phyloP scores from a whole-genome alignment of 2,329 filamentous ascomycete species.

The Penicillium digitatum region DNA sequence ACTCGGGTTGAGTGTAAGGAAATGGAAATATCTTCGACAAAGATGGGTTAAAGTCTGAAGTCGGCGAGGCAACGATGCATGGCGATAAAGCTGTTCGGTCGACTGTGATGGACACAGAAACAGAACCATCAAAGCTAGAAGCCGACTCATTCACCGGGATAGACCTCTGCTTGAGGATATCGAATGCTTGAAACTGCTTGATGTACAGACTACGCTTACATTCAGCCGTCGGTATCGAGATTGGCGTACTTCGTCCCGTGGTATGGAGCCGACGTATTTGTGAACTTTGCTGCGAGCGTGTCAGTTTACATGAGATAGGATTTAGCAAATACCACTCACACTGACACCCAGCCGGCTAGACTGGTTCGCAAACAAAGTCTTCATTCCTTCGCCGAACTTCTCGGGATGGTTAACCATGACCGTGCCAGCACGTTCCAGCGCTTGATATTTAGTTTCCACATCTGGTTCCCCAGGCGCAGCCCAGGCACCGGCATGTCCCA shows the following conservation, averaged over 20 bases:
- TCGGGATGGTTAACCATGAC: slow-evolving; percentile 72
- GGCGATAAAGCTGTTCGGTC: slow-evolving; percentile 61
- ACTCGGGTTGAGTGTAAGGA: slow-evolving; percentile 51
- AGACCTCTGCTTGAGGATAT: slow-evolving; percentile 53
- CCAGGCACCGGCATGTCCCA: slow-evolving; percentile 79
- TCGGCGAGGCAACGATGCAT: slow-evolving; percentile 60
- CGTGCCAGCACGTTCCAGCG: slow-evolving; percentile 63
- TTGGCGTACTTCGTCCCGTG: slow-evolving; percentile 29
- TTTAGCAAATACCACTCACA: slow-evolving; percentile 19
- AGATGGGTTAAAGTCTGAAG: slow-evolving; percentile 43
- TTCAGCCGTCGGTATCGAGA: background rate
- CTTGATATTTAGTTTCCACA: slow-evolving; percentile 61
- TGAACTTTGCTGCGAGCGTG: slow-evolving; percentile 14
- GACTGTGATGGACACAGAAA: slow-evolving; percentile 60
- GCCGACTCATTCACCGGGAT: slow-evolving; percentile 44
- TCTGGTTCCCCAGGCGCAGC: slow-evolving; percentile 62
- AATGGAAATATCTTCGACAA: slow-evolving; percentile 58
- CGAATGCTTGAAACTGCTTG: slow-evolving; percentile 50
- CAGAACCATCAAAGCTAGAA: slow-evolving; percentile 37
- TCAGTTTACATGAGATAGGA: slow-evolving; percentile 6
- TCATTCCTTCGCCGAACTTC: slow-evolving; percentile 67
- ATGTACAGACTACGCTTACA: slow-evolving; percentile 51
- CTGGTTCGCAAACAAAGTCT: slow-evolving; percentile 51
- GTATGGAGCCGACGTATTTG: slow-evolving; percentile 55
- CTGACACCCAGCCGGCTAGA: slow-evolving; percentile 25